A percentile compares a stretch with the other conserved stretches of the same genome.
Conservation (phyloP, 2,329 filamentous ascomycete species). For the Orbilia quercus region DNA sequence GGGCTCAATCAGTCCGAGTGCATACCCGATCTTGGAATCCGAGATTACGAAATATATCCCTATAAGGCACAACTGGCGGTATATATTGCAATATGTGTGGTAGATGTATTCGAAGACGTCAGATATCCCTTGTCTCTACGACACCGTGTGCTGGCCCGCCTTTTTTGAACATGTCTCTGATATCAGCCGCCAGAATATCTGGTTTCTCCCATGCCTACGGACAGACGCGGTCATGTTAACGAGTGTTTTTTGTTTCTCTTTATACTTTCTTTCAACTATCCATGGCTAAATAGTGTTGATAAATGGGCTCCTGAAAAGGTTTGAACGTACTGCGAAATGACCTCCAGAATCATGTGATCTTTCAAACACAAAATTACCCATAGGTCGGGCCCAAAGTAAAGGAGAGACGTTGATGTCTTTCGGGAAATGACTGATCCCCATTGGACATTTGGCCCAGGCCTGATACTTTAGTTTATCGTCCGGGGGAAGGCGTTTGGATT, state of each 20-base stretch:
- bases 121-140: slow-evolving; percentile 58
- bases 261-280: too few species aligned
- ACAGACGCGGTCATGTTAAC: slow-evolving; percentile 62
- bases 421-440: slow-evolving; percentile 70
- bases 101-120: too few species aligned
- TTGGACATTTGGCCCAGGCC: slow-evolving; percentile 64
- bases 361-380: slow-evolving; percentile 73
- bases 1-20: too few species aligned
- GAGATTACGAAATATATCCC: neutral
- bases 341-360: slow-evolving; percentile 61
- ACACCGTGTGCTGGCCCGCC: slow-evolving; percentile 65
- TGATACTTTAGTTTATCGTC: slow-evolving; percentile 60
- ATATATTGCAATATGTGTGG: neutral
- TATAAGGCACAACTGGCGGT: neutral
- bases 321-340: slow-evolving; percentile 40
- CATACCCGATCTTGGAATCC: too few species aligned
- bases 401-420: slow-evolving; percentile 70
- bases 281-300: too few species aligned
- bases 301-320: too few species aligned
- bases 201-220: slow-evolving; percentile 69
- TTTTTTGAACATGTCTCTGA: slow-evolving; percentile 71
- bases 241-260: neutral
- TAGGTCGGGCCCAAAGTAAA: slow-evolving; percentile 69
- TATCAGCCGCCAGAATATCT: slow-evolving; percentile 67
- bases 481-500: slow-evolving; percentile 63